Base-by-base conservation (phyloP, 192 early-diverging fungal species). In the Spinellus fusiger region DNA sequence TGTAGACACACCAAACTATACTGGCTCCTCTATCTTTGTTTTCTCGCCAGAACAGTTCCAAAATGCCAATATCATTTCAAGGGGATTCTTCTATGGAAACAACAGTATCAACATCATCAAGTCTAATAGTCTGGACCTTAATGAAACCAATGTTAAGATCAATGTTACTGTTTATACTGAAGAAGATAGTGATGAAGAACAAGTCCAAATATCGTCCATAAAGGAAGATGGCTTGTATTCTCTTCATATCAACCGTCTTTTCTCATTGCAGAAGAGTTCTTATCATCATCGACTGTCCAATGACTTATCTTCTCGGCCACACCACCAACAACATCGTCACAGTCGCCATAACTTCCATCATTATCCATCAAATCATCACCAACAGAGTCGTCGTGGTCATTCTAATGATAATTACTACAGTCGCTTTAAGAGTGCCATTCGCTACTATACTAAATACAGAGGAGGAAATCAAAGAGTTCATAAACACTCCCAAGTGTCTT, bases 31-130 rank as follows among this genome's bases (percentile, higher is more conserved):
- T 3, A 49, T 26, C 13, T 49, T 69, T 8, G 49, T 33, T 12
- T 69, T 69, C 61, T 69, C 68, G 2, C 61, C 68, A 4, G 59
- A 69, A 26, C 49, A 69, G 23, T 69, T 63, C 37, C 54, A 69
- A 49, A 31, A 32, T 15, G 34, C 62, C 15, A 29, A 23, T 22
- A 16, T 69, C 48, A 44, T 69, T 7, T 26, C 62, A 8, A 34
- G 59, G 9, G 68, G 61, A 26, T 33, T 12, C 16, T 59, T 69
- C 20, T 57, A 34, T 8, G 29, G 49, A 13, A 56, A 56, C 8
- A 54, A 47, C 18, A 40, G 64, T 28, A 28, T 63, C 12, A 49
- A 46, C 31, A 54, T 57, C 13, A 13, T 22, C 1, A 48, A 34
- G 26, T 49, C 25, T n/a, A 22, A 44, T 6, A 38, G 51, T 31